Conservation (phyloP, 1,284 basidiomycete genomes). For the Heterobasidion parviporum region DNA sequence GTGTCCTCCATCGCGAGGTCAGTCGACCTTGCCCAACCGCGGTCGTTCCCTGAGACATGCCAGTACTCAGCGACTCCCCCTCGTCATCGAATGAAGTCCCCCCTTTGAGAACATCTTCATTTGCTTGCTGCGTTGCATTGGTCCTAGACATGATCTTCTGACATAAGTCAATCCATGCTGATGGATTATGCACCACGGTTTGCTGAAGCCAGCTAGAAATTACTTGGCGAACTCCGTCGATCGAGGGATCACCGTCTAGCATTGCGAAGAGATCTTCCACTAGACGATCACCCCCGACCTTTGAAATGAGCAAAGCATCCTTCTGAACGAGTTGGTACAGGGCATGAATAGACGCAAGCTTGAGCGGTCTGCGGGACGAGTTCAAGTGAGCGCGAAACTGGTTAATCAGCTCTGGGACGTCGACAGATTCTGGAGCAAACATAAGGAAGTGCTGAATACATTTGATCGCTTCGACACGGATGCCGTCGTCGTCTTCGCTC, state of each 20-base stretch:
- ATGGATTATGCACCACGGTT: constrained; percentile 88
- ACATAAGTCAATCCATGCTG: constrained; percentile 97
- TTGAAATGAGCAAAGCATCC: constrained; percentile 88
- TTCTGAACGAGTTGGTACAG: constrained; percentile 97
- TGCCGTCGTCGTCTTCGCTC: constrained; percentile 80
- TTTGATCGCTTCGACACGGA: constrained; percentile 90
- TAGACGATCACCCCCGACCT: constrained; percentile 86
- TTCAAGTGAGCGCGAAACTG: constrained; percentile 72
- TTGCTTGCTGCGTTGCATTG: constrained; percentile 71
- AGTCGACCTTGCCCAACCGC: constrained; percentile 29
- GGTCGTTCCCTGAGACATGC: constrained; percentile 31
- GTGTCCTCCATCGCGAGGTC: constrained; percentile 92
- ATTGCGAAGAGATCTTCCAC: constrained; percentile 94
- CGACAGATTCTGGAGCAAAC: constrained; percentile 82
- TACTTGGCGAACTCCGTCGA: constrained; percentile 91
- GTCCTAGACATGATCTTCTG: constrained; percentile 93
- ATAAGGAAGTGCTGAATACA: constrained; percentile 96
- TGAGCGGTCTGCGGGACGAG: constrained; percentile 76
- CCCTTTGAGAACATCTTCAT: constrained; percentile 44
- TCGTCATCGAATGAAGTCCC: constrained; percentile 81
- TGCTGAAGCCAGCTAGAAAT: constrained; percentile 95
- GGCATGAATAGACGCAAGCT: constrained; percentile 91
- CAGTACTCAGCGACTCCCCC: constrained; percentile 77
- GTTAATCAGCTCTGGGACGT: constrained; percentile 71
- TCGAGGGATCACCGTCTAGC: constrained; percentile 88